phyloP scores from a whole-genome alignment of 2,329 filamentous ascomycete species.

The Falciphora oryzae region DNA sequence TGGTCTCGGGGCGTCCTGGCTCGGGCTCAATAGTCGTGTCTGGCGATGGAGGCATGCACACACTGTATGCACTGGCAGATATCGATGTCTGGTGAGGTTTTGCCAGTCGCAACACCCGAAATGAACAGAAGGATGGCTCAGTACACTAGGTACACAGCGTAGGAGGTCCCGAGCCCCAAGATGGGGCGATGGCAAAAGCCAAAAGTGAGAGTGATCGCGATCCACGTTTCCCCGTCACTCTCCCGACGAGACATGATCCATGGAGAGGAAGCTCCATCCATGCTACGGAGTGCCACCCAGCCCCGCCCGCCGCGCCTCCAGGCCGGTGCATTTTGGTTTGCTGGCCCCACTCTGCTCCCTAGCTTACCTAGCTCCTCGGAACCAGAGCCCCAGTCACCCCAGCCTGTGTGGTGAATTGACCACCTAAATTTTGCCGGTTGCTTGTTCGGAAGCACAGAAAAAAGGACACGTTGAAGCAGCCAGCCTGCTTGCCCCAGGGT shows the following conservation, averaged over 20 bases:
- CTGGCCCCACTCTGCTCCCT: slow-evolving; percentile 5
- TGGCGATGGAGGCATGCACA: not conserved
- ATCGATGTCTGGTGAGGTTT: not conserved
- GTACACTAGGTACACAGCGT: no score
- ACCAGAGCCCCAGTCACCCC: slow-evolving; percentile 4
- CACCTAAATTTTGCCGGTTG: slow-evolving; percentile 9
- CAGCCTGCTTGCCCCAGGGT: not conserved
- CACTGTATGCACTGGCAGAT: no score
- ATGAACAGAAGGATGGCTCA: not conserved
- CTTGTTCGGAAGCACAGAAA: slow-evolving; percentile 7
- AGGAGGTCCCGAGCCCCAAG: no score
- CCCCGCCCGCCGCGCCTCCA: no score
- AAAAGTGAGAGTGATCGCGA: no score
- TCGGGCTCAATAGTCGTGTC: not conserved
- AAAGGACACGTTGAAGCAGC: slow-evolving; percentile 11
- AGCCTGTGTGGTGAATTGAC: slow-evolving; percentile 10
- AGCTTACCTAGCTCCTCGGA: slow-evolving; percentile 4
- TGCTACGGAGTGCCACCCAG: not conserved
- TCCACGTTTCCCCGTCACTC: no score
- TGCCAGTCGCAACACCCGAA: not conserved
- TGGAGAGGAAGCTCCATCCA: not conserved
- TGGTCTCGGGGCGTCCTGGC: not conserved
- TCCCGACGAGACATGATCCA: not conserved
- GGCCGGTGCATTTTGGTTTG: not conserved
- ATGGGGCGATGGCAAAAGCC: no score